Conservation (phyloP, 768 basidiomycete species). For the Hortiboletus campestris region DNA sequence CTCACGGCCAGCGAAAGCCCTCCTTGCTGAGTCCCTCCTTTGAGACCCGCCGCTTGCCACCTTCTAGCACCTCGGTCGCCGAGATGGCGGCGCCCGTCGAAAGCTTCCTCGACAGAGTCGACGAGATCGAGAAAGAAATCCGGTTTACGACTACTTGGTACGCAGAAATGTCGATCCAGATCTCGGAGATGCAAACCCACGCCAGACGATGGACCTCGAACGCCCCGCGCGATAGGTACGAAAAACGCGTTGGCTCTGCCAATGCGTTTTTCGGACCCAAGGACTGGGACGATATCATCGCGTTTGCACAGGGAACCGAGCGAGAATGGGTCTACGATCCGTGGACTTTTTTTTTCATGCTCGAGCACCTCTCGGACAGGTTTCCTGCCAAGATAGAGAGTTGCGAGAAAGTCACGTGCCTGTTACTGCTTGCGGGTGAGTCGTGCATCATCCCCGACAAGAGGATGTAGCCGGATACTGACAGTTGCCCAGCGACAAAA, state of each 20-base stretch:
- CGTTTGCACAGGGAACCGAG: background rate
- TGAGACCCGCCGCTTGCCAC: background rate
- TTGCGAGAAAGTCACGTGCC: background rate
- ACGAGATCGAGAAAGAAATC: background rate
- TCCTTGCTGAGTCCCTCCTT: background rate
- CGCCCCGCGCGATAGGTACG: background rate
- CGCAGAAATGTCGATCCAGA: background rate
- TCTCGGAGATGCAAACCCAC: background rate
- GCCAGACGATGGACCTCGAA: background rate
- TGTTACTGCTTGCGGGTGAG: background rate
- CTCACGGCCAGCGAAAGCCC: background rate
- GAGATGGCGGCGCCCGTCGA: background rate
- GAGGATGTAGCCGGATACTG: too few species aligned
- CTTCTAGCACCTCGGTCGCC: background rate
- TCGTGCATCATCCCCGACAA: too few species aligned
- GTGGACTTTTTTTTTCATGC: background rate
- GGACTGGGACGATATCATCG: slow-evolving; percentile 2
- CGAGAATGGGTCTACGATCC: background rate
- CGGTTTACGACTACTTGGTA: background rate
- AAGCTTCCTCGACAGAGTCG: background rate
- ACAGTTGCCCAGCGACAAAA: background rate
- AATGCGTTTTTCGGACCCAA: background rate
- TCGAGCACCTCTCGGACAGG: slow-evolving; percentile 1
- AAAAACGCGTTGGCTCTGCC: background rate
- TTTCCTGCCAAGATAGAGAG: background rate